These are phyloP conservation scores for Aspergillus sp. DNA, from an alignment of 2,329 filamentous ascomycete genomes.

Conservation along the genomic window DNA sequence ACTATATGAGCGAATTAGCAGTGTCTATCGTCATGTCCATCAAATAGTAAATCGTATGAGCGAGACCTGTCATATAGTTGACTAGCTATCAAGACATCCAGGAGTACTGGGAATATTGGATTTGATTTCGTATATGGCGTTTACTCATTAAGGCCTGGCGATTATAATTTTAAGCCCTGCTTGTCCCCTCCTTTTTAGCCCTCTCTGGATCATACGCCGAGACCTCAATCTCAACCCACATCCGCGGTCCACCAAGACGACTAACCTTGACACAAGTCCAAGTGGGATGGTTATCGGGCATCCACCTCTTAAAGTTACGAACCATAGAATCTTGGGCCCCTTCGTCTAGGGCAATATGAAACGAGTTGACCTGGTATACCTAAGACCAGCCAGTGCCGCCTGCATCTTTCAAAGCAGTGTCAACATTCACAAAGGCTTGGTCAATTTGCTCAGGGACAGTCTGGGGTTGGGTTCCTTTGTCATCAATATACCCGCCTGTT, in stretches of 20 bases:
- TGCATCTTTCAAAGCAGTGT: slow-evolving; percentile 50
- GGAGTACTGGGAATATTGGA: no score
- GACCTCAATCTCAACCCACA: slow-evolving; percentile 62
- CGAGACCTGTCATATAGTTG: no score
- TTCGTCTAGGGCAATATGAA: slow-evolving; percentile 44
- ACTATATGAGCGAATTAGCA: no score
- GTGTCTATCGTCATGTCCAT: no score
- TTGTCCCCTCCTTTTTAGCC: background rate
- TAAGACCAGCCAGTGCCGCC: slow-evolving; percentile 51
- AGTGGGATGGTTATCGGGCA: slow-evolving; percentile 54
- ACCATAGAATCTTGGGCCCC: slow-evolving; percentile 44
- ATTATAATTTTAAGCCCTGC: no score
- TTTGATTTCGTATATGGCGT: no score
- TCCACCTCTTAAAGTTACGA: slow-evolving; percentile 50
- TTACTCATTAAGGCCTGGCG: no score
- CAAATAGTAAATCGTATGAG: no score
- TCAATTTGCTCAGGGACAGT: slow-evolving; percentile 43
- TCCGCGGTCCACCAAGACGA: slow-evolving; percentile 48
- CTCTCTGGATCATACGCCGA: slow-evolving; percentile 41
- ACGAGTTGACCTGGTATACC: slow-evolving; percentile 51
- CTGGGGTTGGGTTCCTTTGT: no score
- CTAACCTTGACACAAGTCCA: slow-evolving; percentile 57
- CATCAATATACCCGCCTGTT: no score
- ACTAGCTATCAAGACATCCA: no score
- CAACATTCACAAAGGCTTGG: slow-evolving; percentile 58